These are phyloP conservation scores for Leccinum subgranulosum DNA, from an alignment of 768 basidiomycete genomes.

Conservation along the genomic window DNA sequence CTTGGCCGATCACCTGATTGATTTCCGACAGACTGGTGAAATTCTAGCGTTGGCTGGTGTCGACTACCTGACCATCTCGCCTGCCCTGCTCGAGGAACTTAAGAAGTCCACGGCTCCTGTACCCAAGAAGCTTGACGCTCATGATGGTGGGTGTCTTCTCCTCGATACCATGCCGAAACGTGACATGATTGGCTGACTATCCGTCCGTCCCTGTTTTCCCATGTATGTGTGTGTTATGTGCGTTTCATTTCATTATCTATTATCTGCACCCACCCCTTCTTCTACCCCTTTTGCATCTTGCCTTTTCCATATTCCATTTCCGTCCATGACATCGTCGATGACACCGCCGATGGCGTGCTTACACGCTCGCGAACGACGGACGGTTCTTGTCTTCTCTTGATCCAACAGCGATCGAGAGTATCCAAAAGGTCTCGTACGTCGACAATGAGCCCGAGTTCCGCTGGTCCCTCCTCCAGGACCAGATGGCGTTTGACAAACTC, in stretches of 20 bases:
- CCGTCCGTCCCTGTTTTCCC: not conserved
- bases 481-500: slow-evolving; percentile 98
- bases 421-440: slow-evolving; percentile 79
- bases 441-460: slow-evolving; percentile 97
- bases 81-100: slow-evolving; percentile 88
- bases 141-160: slow-evolving; percentile 44
- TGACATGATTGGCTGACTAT: slow-evolving; percentile 9
- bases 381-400: not conserved
- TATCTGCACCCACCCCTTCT: not conserved
- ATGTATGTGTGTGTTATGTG: not conserved
- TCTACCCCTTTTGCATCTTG: not conserved
- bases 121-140: slow-evolving; percentile 79
- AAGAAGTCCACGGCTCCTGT: slow-evolving; percentile 74
- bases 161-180: slow-evolving; percentile 1
- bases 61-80: slow-evolving; percentile 96
- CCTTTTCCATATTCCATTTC: not conserved
- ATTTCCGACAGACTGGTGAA: slow-evolving; percentile 64
- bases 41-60: slow-evolving; percentile 94
- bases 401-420: slow-evolving; percentile 34
- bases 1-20: too few relatives aligned
- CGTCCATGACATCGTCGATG: slow-evolving; percentile 10
- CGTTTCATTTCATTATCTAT: not conserved
- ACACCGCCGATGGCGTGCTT: not conserved
- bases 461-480: slow-evolving; percentile 87
- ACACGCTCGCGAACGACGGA: not conserved